Base-by-base conservation (phyloP, 805 yeast species). In the Wickerhamiella occidentalis region DNA sequence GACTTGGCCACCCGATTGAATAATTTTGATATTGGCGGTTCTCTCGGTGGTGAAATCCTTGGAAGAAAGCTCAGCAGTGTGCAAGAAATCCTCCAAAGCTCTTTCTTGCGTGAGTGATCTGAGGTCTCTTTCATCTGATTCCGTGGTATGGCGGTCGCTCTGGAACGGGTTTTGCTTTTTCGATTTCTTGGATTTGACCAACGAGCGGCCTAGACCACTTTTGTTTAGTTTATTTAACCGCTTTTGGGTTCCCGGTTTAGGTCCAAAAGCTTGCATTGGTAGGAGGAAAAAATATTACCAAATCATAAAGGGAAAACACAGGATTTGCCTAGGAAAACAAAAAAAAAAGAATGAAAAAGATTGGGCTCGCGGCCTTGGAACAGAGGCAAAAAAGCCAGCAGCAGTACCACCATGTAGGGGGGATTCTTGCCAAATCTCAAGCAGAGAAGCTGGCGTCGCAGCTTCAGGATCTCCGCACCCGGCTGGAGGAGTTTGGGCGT, bases 41-140 rank as follows among this genome's bases (percentile, higher is more conserved):
- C 82, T 79, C 56, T 90, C 96, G 2, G 97, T 96, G 7, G 95
- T 80, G 68, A 92, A 92, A 68, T 92, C 97, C 18, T 90, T 87
- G 62, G 87, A 95, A 1, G 96, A 96, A 51, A 92, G 75, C 64
- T 86, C 95, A 1, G 98, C 99, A 6, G 96, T 90, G 61, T 80
- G 82, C 60, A 92, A 75, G 65, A 92, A 88, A 67, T 92, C 99
- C 67, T 92, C 97, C 51, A 92, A 68, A 1, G 96, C 82, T 57
- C 82, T 78, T 64, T 92, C 97, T 60, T 92, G 97, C 0, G 97
- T 92, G 13, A 92, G 94, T 2, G 96, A 87, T 63, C 92, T 77
- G 61, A 92, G 69, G 55, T 87, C 85, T 47, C 85, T 94, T 61
- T 85, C 94, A 56, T 78, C 84, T 57, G 80, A 81, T 43, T 76